These are phyloP conservation scores for Apophysomyces ossiformis DNA, from an alignment of 371 early-diverging fungal species.

Conservation along the genomic window DNA sequence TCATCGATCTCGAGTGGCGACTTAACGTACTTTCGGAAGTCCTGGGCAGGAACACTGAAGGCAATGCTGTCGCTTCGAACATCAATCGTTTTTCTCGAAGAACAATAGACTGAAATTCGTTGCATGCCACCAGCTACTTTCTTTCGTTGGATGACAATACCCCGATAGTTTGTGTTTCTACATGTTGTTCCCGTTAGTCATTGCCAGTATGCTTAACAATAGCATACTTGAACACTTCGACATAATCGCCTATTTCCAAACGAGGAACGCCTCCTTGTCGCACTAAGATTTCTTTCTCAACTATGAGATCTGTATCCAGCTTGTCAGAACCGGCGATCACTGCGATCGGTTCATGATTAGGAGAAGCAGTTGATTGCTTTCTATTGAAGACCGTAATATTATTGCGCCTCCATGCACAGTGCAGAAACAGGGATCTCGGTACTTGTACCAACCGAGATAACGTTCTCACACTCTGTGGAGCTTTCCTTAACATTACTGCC, in stretches of 20 bases:
- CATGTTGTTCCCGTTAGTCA: background rate
- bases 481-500: too few species aligned
- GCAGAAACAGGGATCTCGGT: too few species aligned
- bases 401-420: too few species aligned
- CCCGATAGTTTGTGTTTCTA: slow-evolving; percentile 52
- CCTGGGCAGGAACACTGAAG: slow-evolving; percentile 46
- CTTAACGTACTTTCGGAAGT: background rate
- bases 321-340: background rate
- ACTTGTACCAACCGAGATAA: too few species aligned
- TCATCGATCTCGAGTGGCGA: slow-evolving; percentile 18
- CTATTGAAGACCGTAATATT: background rate
- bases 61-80: slow-evolving; percentile 56
- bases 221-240: slow-evolving; percentile 55
- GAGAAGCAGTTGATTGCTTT: background rate
- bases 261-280: background rate
- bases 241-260: slow-evolving; percentile 57
- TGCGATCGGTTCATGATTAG: background rate
- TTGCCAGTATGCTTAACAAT: background rate
- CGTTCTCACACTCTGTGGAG: too few species aligned
- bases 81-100: slow-evolving; percentile 24
- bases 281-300: background rate
- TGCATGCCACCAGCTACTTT: slow-evolving; percentile 50
- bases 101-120: slow-evolving; percentile 38
- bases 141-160: slow-evolving; percentile 47
- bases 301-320: background rate